phyloP scores from a whole-genome alignment of 176 grass and related monocot genomes.

The Panicum miliaceum region DNA sequence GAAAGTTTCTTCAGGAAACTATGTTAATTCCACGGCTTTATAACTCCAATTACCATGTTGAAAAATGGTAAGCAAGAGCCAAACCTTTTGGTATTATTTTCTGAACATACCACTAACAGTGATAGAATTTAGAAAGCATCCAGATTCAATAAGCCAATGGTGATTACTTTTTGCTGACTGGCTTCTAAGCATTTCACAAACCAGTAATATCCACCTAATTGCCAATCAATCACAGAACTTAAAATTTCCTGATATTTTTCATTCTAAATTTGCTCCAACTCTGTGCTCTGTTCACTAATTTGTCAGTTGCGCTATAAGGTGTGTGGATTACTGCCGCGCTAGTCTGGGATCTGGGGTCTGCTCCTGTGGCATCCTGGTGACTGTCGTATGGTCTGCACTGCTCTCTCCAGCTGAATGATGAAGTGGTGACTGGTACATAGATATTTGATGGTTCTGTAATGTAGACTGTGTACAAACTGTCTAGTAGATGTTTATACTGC shows the following conservation, averaged over 20 bases:
- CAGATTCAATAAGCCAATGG: neutral
- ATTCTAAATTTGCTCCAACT: neutral
- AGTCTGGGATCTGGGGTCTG: neutral
- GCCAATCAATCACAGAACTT: neutral
- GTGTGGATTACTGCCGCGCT: conserved; percentile 8
- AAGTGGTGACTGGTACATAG: neutral
- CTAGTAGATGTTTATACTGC: neutral
- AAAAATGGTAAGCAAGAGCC: neutral
- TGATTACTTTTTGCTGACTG: neutral
- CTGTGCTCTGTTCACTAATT: neutral
- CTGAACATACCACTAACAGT: neutral
- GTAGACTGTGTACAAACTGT: neutral
- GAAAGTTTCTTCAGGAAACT: conserved; percentile 25
- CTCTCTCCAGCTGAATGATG: neutral
- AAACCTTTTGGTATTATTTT: neutral
- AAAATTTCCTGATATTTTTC: neutral
- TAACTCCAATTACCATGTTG: neutral
- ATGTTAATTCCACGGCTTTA: conserved; percentile 14
- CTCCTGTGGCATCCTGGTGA: no score
- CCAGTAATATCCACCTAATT: neutral
- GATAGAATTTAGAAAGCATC: neutral
- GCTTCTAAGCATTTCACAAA: neutral
- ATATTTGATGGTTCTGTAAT: neutral
- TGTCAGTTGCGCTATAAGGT: neutral
- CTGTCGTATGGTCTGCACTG: neutral